Base-by-base conservation (phyloP, 1,284 basidiomycete species). In the Ustilago cynodontis region DNA sequence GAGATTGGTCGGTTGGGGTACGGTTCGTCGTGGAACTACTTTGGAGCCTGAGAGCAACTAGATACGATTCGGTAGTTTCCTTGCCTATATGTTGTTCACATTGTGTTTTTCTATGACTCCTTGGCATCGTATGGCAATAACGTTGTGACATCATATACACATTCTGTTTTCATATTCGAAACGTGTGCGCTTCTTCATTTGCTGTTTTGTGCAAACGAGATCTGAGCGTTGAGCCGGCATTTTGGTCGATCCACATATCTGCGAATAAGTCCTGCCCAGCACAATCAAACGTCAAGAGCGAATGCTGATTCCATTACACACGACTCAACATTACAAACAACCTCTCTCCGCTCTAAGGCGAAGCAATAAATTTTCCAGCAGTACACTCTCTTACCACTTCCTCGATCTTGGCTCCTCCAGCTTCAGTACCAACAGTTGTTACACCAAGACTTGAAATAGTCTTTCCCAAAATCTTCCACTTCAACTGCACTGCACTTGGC, bases 1-100 rank as follows among this genome's bases (percentile, higher is more conserved):
- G 96, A 86, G 89, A 63, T 85, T 90, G 80, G 89, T 90, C 60
- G 89, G 89, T 76, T 86, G 84, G 78, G 82, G 86, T 68, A 80
- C 77, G 54, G 82, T 81, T 31, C 77, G 80, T 47, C 61, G 79
- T 31, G 82, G 82, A 39, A 82, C 82, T 31, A 83, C 82, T 39
- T 61, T 84, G 53, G 82, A 84, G 55, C 80, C 81, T 16, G 80
- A 84, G 64, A 71, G 45, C 52, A 75, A 75, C 65, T 79, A 52
- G 41, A n/a, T n/a, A n/a, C n/a, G n/a, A n/a, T n/a, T n/a, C n/a
- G n/a, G n/a, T n/a, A n/a, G n/a, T n/a, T n/a, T n/a, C n/a, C n/a
- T n/a, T n/a, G n/a, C n/a, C n/a, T n/a, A n/a, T n/a, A n/a, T n/a
- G n/a, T n/a, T n/a, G n/a, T n/a, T n/a, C n/a, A n/a, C n/a, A n/a